phyloP scores from a whole-genome alignment of 306 rosid genomes.

The Begonia masoniana region DNA sequence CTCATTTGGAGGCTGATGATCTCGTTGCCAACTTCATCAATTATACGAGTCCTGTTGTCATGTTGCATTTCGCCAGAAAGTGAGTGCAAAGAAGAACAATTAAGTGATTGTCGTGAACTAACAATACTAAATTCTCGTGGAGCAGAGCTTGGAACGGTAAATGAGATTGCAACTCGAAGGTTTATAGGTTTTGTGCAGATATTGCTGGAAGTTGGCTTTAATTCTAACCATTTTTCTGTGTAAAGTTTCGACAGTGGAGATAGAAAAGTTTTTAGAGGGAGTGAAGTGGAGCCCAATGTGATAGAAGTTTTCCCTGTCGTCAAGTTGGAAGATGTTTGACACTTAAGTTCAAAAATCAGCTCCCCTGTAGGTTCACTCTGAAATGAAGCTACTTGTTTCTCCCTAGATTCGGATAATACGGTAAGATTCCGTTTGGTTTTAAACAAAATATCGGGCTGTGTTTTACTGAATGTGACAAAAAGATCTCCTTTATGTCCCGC shows the following conservation, averaged over 20 bases:
- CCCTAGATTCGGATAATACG: slow-evolving; percentile 56
- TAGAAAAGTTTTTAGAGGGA: slow-evolving; percentile 45
- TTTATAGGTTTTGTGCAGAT: slow-evolving; percentile 39
- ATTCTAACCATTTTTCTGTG: slow-evolving; percentile 63
- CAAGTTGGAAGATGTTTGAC: slow-evolving; percentile 40
- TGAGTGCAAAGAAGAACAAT: slow-evolving; percentile 44
- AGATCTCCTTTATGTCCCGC: slow-evolving; percentile 72
- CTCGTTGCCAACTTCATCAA: slow-evolving; percentile 59
- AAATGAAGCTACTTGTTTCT: slow-evolving; percentile 67
- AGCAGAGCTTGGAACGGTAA: slow-evolving; percentile 48
- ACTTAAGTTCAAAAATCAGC: slow-evolving; percentile 63
- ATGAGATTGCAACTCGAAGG: slow-evolving; percentile 53
- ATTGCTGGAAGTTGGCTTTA: slow-evolving; percentile 42
- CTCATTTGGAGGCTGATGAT: slow-evolving; percentile 69
- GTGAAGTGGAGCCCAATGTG: slow-evolving; percentile 49
- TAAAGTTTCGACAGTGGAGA: slow-evolving; percentile 51
- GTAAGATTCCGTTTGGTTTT: slow-evolving; percentile 46
- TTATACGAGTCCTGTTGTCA: slow-evolving; percentile 39
- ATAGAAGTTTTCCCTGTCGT: slow-evolving; percentile 35
- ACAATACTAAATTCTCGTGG: slow-evolving; percentile 36
- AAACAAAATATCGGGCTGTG: slow-evolving; percentile 58
- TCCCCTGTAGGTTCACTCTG: slow-evolving; percentile 85
- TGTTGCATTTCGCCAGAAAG: slow-evolving; percentile 34
- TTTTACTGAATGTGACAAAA: slow-evolving; percentile 57
- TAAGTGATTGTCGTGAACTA: slow-evolving; percentile 30